phyloP scores from a whole-genome alignment of 2,329 filamentous ascomycete species.

The Thermoascus crustaceus region DNA sequence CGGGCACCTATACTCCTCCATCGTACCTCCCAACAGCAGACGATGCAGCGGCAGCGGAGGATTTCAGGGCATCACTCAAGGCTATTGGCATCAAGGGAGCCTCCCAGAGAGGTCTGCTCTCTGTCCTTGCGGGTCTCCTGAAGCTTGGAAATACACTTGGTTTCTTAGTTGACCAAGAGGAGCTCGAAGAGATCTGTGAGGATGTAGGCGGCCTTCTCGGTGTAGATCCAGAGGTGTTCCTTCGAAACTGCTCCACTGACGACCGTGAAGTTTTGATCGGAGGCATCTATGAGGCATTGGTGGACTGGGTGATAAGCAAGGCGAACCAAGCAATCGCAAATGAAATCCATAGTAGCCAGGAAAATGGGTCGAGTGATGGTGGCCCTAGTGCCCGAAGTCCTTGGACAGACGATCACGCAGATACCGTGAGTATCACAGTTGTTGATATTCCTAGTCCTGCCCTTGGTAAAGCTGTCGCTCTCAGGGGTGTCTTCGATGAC shows the following conservation, averaged over 20 bases:
- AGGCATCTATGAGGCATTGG: constrained; percentile 84
- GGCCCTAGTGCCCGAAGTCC: constrained; percentile 55
- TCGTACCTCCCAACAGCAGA: constrained; percentile 87
- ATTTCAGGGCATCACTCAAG: constrained; percentile 79
- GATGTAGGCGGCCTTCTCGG: constrained; percentile 82
- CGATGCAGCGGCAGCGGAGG: constrained; percentile 84
- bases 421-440: constrained; percentile 83
- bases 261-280: constrained; percentile 76
- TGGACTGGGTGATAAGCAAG: constrained; percentile 87
- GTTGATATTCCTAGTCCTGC: constrained; percentile 74
- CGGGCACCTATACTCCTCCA: constrained; percentile 77
- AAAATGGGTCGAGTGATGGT: constrained; percentile 59
- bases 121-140: constrained; percentile 73
- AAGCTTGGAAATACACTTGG: constrained; percentile 88
- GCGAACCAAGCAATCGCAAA: constrained; percentile 76
- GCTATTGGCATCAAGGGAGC: constrained; percentile 89
- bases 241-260: constrained; percentile 70
- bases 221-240: constrained; percentile 73
- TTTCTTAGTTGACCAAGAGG: constrained; percentile 74
- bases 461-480: constrained; percentile 77
- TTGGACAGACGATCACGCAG: constrained; percentile 62
- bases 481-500: constrained; percentile 90
- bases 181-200: constrained; percentile 76
- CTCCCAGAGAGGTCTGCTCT: constrained; percentile 72
- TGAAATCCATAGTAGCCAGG: constrained; percentile 61